Conservation (phyloP, 106 monocot genomes). For the Allium fistulosum region DNA sequence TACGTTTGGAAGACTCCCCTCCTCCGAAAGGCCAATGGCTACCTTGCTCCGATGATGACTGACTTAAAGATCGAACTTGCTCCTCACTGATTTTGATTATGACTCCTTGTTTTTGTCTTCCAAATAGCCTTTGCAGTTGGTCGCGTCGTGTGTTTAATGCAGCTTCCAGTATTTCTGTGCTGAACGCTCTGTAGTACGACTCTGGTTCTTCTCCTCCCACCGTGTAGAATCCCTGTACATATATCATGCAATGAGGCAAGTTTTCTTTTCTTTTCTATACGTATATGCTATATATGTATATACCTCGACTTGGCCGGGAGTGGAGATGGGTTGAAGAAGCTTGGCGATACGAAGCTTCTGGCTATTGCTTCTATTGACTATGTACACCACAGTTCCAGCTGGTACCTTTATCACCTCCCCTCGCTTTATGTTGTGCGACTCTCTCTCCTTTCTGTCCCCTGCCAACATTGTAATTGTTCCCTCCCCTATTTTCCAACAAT, state of each 20-base stretch:
- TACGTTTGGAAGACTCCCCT: conserved; percentile 16
- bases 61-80: conserved; percentile 35
- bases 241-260: not conserved
- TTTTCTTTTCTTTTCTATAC: not conserved
- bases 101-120: conserved; percentile 20
- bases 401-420: conserved; percentile 36
- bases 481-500: conserved; percentile 11
- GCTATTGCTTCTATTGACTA: conserved; percentile 28
- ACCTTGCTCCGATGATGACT: not conserved
- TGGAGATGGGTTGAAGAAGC: conserved; percentile 30
- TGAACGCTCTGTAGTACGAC: conserved; percentile 31
- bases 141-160: conserved; percentile 47
- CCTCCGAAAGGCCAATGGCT: conserved; percentile 13
- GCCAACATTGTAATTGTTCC: conserved; percentile 22
- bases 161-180: conserved; percentile 41
- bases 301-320: conserved; percentile 29
- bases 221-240: conserved; percentile 27
- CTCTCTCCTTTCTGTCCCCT: conserved; percentile 1
- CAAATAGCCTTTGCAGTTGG: conserved; percentile 28
- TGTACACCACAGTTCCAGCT: conserved; percentile 27
- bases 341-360: conserved; percentile 30
- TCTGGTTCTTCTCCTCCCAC: conserved; percentile 28
- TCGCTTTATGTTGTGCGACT: conserved; percentile 20
- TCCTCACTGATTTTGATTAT: conserved; percentile 43
- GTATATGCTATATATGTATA: not conserved